Conservation (phyloP, 352 stramenopile genomes). For the Pythium brassicae region DNA sequence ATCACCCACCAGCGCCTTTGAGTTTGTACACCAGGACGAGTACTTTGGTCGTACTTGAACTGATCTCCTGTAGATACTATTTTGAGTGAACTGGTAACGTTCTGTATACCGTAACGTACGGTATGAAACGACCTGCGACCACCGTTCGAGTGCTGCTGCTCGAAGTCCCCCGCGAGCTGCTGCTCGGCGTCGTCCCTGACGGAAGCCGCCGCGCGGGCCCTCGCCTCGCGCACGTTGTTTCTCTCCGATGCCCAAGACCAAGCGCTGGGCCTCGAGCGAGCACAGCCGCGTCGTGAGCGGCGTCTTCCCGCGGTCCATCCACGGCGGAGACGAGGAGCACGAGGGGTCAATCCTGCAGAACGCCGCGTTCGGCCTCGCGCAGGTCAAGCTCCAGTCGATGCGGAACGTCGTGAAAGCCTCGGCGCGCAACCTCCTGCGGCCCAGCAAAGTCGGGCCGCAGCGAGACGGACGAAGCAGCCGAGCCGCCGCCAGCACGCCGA, state of each 20-base stretch:
- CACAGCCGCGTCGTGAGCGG: conserved; percentile 16
- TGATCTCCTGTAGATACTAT: no score
- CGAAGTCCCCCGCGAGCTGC: no score
- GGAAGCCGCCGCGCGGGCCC: no score
- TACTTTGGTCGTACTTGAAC: no score
- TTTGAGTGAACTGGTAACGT: no score
- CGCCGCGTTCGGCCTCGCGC: conserved; percentile 12
- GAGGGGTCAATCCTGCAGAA: conserved; percentile 14
- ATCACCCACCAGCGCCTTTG: no score
- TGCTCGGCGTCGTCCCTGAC: no score
- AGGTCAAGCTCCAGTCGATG: conserved; percentile 10
- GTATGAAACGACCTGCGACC: no score
- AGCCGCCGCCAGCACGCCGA: background rate
- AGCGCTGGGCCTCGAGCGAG: conserved; percentile 15
- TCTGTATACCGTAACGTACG: no score
- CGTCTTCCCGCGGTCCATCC: conserved; percentile 16
- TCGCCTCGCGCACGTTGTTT: background rate
- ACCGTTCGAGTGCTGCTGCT: no score
- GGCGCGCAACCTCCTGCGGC: conserved; percentile 1
- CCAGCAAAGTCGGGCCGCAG: background rate
- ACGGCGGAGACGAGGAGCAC: conserved; percentile 10
- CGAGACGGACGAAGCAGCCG: no score
- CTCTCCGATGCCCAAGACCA: conserved; percentile 8
- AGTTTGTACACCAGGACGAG: no score
- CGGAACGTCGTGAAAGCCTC: conserved; percentile 6